A percentile compares a stretch with the other conserved stretches of the same genome.
phyloP scores from a whole-genome alignment of 1,284 basidiomycete genomes.

The Takashimella tepidaria region DNA sequence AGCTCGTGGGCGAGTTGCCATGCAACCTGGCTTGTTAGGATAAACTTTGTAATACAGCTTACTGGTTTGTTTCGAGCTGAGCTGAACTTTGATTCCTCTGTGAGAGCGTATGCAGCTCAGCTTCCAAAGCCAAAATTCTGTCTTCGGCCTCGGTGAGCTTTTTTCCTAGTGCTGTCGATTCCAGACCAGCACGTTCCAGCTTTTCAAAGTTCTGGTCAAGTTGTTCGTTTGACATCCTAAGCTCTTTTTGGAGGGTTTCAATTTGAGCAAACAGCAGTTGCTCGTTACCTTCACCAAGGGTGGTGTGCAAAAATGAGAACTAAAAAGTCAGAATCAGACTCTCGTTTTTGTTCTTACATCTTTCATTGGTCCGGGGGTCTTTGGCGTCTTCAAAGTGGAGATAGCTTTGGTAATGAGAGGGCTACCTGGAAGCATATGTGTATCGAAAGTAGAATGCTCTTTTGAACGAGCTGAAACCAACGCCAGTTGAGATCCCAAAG shows the following conservation, averaged over 20 bases:
- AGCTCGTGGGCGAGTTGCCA: no score
- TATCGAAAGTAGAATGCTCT: neutral
- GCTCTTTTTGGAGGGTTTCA: conserved; percentile 47
- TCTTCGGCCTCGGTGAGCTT: conserved; percentile 45
- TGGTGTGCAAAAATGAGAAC: conserved; percentile 45
- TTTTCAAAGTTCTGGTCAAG: conserved; percentile 50
- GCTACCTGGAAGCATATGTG: conserved; percentile 25
- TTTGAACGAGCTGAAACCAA: neutral
- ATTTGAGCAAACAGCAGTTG: conserved; percentile 46
- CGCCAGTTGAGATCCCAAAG: conserved; percentile 24
- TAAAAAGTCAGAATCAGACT: conserved; percentile 8
- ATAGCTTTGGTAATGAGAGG: conserved; percentile 37
- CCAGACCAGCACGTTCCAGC: conserved; percentile 47
- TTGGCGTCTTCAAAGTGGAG: conserved; percentile 36
- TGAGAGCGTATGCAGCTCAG: conserved; percentile 27
- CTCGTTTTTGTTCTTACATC: conserved; percentile 27
- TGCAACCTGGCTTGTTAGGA: no score
- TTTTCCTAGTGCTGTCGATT: conserved; percentile 45
- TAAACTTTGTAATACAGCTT: no score
- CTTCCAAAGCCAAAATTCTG: conserved; percentile 42
- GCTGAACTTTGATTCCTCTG: no score
- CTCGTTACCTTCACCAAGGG: conserved; percentile 38
- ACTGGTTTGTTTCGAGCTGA: no score
- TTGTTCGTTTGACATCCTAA: conserved; percentile 46
- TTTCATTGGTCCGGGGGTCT: conserved; percentile 41